Evolutionary conservation across 352 stramenopile genomes (phyloP), one percentile per base, ranked within the genome.

Genomic region (Thalassiosira hispida): DNA sequence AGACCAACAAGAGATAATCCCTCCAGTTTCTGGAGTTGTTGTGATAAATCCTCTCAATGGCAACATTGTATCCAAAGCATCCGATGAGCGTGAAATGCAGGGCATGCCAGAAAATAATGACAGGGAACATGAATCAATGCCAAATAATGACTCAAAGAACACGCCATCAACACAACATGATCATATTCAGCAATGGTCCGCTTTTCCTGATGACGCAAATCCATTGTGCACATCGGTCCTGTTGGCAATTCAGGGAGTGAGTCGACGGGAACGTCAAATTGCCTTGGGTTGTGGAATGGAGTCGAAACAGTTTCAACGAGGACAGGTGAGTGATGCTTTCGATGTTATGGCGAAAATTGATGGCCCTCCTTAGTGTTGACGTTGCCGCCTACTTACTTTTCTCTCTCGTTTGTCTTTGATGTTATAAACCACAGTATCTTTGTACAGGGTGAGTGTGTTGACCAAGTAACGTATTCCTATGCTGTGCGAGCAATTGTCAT

Each of bases 241-340:
- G 20, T 73, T 89, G 33, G 88, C 88, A 14, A 81, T 93, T 57
- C 88, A 93, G 80, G 81, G 81, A 27, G 85, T 93, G 0, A 90
- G 85, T 72, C 60, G 88, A 59, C 46, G 49, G 16, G 88, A 93
- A 85, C 85, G 88, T 64, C 0, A 81, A 46, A 29, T 29, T 51
- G 72, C 73, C n/a, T 46, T 70, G 23, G 67, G 40, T 12, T 60
- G 42, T 53, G 77, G 76, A 18, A 85, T 85, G 76, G 65, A 77
- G 40, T 78, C 68, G 1, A 33, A 68, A 42, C 44, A 67, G 42
- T 84, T 82, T 52, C 23, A 68, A 66, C 42, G 14, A 11, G 68
- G 68, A 1, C 74, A 86, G 64, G 59, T 80, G 52, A 72, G 62
- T 46, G 31, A 18, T 25, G 8, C 40, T 42, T 56, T 20, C 31